Conservation (phyloP, 257 asterid species). For the Ballota nigra region DNA sequence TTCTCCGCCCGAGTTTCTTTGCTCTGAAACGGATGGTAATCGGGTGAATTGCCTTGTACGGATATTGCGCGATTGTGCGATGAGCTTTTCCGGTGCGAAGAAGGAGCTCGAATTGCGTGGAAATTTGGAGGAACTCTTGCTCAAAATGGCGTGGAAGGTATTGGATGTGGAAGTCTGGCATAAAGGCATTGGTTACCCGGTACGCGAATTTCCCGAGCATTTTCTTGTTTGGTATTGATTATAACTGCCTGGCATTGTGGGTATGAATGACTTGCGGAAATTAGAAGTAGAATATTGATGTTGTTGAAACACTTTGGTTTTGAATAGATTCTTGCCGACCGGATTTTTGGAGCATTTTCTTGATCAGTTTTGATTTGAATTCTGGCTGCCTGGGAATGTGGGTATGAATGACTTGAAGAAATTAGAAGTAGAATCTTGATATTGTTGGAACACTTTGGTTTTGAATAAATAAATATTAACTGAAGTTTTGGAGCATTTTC, state of each 20-base stretch:
- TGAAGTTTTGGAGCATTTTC: not conserved
- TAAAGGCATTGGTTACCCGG: conserved; percentile 40
- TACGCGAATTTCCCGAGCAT: not conserved
- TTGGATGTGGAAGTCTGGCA: conserved; percentile 40
- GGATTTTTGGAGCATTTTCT: too few relatives aligned
- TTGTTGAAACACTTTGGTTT: too few relatives aligned
- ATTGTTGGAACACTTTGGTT: too few relatives aligned
- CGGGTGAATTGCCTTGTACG: conserved; percentile 56
- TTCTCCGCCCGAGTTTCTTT: conserved; percentile 18
- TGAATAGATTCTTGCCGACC: too few relatives aligned
- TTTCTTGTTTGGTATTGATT: not conserved
- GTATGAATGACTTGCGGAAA: not conserved
- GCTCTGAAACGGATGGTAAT: conserved; percentile 28
- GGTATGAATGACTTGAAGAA: too few relatives aligned
- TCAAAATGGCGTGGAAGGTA: conserved; percentile 70
- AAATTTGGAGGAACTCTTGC: conserved; percentile 53
- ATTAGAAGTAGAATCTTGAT: too few relatives aligned
- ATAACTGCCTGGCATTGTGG: not conserved
- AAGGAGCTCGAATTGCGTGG: conserved; percentile 45
- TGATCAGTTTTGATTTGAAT: too few relatives aligned
- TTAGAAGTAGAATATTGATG: not conserved
- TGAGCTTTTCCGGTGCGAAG: conserved; percentile 51
- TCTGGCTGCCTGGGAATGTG: too few relatives aligned
- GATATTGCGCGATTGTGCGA: conserved; percentile 60
- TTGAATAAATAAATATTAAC: too few relatives aligned